Percentiles rank a stretch among this genome's conserved stretches.
Conservation (phyloP, 2,329 filamentous ascomycete species). For the Trichophaea hybrida region DNA sequence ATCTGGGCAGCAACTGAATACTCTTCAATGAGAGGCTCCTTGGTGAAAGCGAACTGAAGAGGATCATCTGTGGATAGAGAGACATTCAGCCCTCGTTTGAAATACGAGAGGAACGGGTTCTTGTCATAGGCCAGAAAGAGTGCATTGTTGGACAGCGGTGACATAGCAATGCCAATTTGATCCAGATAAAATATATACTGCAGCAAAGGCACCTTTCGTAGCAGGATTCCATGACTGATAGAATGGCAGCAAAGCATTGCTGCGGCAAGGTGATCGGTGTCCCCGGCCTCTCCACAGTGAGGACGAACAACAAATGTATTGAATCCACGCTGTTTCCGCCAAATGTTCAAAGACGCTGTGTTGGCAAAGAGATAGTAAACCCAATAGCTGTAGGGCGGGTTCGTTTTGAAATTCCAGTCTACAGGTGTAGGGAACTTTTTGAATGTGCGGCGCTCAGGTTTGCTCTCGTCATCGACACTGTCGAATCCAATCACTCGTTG, state of each 20-base stretch:
- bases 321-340: conserved; percentile 80
- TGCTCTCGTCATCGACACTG: conserved; percentile 96
- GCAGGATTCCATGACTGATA: conserved; percentile 83
- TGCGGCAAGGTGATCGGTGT: conserved; percentile 88
- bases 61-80: conserved; percentile 94
- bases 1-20: conserved; percentile 97
- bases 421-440: conserved; percentile 86
- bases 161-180: conserved; percentile 98
- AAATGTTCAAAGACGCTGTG: conserved; percentile 79
- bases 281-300: conserved; percentile 91
- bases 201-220: conserved; percentile 84
- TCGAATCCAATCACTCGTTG: conserved; percentile 95
- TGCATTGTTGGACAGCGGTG: conserved; percentile 94
- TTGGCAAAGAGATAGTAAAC: conserved; percentile 96
- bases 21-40: conserved; percentile 93
- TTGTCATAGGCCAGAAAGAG: conserved; percentile 92
- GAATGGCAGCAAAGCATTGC: conserved; percentile 87
- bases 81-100: conserved; percentile 85
- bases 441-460: conserved; percentile 84
- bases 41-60: conserved; percentile 94
- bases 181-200: conserved; percentile 98
- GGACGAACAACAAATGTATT: conserved; percentile 88
- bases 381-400: conserved; percentile 98
- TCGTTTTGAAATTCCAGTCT: conserved; percentile 81
- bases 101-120: conserved; percentile 92